Base-by-base conservation (phyloP, 139 green algal species). In the Eudorina sp. region DNA sequence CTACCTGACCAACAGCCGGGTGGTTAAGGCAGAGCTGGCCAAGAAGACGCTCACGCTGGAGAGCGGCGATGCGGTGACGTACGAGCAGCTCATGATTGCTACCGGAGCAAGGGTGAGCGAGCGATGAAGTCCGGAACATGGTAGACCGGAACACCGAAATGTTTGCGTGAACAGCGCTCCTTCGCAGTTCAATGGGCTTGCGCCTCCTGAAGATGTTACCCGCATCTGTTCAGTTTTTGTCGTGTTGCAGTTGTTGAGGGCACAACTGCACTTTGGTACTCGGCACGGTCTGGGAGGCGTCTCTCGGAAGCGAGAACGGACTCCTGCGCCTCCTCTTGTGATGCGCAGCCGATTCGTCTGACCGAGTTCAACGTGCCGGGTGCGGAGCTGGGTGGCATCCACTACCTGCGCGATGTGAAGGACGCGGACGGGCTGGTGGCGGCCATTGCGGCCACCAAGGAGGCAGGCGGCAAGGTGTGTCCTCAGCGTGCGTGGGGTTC, bases 81-180 rank as follows among this genome's bases (percentile, higher is more conserved):
- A 96, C 84, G 93, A 96, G n/a, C 95, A 95, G 86, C 93, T 99
- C 40, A 95, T 99, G 40, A 86, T 99, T 38, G 97, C 94, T 34
- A 98, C 96, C 8, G 97, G 97, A 4, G 94, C 95, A 9, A 87
- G 91, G 85, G 96, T 98, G 70, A n/a, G n/a, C n/a, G n/a, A n/a
- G n/a, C n/a, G n/a, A n/a, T n/a, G n/a, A n/a, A n/a, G n/a, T n/a
- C n/a, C n/a, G n/a, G n/a, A n/a, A n/a, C n/a, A n/a, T n/a, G n/a
- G n/a, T n/a, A n/a, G n/a, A n/a, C n/a, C n/a, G n/a, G n/a, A n/a
- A n/a, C n/a, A n/a, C n/a, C n/a, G n/a, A n/a, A n/a, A n/a, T n/a
- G n/a, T n/a, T n/a, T n/a, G n/a, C n/a, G n/a, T n/a, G n/a, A n/a
- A n/a, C n/a, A n/a, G n/a, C n/a, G n/a, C n/a, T n/a, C n/a, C n/a